Percentiles rank a stretch among this genome's conserved stretches.
These are phyloP conservation scores for Pestalotiopsis sp. DNA, from an alignment of 2,329 filamentous ascomycete genomes.

Conservation along the genomic window DNA sequence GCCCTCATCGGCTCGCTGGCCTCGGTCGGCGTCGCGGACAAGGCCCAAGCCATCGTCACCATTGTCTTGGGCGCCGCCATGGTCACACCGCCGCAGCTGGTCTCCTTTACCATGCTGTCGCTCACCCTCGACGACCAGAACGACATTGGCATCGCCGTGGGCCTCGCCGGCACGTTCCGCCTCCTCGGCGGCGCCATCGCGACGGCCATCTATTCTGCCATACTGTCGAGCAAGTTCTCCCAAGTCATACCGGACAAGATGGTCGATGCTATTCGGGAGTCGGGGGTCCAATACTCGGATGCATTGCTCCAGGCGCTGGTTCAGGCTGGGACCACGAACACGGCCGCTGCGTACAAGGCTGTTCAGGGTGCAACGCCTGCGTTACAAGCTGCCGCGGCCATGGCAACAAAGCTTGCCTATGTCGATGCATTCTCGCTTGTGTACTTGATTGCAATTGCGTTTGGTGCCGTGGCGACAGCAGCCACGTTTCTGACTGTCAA, in stretches of 20 bases:
- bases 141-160: conserved; percentile 38
- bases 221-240: conserved; percentile 32
- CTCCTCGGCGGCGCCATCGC: conserved; percentile 39
- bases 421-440: conserved; percentile 36
- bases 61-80: conserved; percentile 32
- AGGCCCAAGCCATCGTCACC: conserved; percentile 35
- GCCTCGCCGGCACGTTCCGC: conserved; percentile 38
- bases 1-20: conserved; percentile 38
- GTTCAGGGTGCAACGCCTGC: conserved; percentile 30
- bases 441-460: conserved; percentile 38
- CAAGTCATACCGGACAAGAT: conserved; percentile 24
- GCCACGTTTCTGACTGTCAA: conserved; percentile 32
- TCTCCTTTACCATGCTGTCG: conserved; percentile 37
- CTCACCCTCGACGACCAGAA: conserved; percentile 36
- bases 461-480: conserved; percentile 33
- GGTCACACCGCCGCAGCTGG: conserved; percentile 33
- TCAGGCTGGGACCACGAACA: conserved; percentile 32
- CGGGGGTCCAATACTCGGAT: conserved; percentile 23
- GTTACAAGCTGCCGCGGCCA: conserved; percentile 26
- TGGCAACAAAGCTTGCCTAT: conserved; percentile 34
- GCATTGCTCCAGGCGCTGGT: conserved; percentile 24
- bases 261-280: conserved; percentile 21
- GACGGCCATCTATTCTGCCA: conserved; percentile 39
- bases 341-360: conserved; percentile 32
- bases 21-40: conserved; percentile 32